phyloP scores from a whole-genome alignment of 345 rosid genomes.

The Salix purpurea region DNA sequence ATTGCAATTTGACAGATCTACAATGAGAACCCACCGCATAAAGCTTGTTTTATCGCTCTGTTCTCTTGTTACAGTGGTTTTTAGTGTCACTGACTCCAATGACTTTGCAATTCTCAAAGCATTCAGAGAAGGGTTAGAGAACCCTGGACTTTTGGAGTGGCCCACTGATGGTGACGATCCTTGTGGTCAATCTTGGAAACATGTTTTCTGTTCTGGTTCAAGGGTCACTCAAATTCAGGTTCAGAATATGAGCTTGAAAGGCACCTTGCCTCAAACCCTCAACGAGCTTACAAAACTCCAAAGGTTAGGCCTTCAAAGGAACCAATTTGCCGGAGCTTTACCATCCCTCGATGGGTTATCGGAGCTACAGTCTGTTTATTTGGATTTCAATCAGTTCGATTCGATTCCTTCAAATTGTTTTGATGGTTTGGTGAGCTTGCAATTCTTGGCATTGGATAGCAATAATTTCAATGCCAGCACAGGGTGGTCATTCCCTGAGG shows the following conservation, averaged over 20 bases:
- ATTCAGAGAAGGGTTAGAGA: constrained; percentile 57
- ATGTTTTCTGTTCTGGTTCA: constrained; percentile 43
- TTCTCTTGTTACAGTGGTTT: constrained; percentile 27
- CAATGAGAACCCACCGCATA: constrained; percentile 23
- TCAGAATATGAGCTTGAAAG: constrained; percentile 50
- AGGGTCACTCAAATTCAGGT: constrained; percentile 65
- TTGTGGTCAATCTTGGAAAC: constrained; percentile 60
- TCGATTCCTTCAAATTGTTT: constrained; percentile 62
- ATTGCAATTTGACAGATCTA: constrained; percentile 19
- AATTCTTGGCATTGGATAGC: constrained; percentile 54
- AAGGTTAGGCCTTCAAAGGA: constrained; percentile 57
- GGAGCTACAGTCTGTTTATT: constrained; percentile 38
- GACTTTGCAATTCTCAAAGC: constrained; percentile 50
- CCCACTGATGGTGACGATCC: constrained; percentile 62
- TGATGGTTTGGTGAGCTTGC: constrained; percentile 42
- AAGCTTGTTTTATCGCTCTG: constrained; percentile 29
- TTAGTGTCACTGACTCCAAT: constrained; percentile 41
- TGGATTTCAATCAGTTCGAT: constrained; percentile 57
- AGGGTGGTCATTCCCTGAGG: constrained; percentile 63
- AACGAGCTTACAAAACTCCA: constrained; percentile 53
- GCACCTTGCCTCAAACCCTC: constrained; percentile 55
- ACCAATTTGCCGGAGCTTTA: constrained; percentile 51
- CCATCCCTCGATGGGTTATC: constrained; percentile 61
- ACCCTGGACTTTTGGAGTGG: constrained; percentile 65
- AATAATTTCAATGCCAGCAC: constrained; percentile 49